A percentile compares a stretch with the other conserved stretches of the same genome.
phyloP scores from a whole-genome alignment of 148 eudicot species.

The Amaranthus hypochondriacus region DNA sequence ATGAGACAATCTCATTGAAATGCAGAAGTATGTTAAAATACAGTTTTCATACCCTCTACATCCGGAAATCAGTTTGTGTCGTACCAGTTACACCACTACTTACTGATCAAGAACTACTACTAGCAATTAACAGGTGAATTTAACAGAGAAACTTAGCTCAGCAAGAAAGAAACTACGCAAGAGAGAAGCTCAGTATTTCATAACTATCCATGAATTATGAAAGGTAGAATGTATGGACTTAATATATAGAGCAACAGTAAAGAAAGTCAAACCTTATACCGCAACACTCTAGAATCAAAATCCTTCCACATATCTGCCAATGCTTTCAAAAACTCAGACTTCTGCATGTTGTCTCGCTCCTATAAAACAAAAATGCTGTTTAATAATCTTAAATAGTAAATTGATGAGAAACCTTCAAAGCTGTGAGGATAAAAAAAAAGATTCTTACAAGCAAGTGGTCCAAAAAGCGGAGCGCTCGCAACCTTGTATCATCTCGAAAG shows the following conservation, averaged over 20 bases:
- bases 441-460: constrained; percentile 94
- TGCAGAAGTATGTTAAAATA: too few species aligned
- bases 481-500: constrained; percentile 91
- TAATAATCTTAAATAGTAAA: neutral
- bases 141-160: neutral
- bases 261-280: constrained; percentile 75
- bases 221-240: constrained; percentile 1
- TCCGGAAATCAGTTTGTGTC: too few species aligned
- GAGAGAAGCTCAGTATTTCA: neutral
- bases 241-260: constrained; percentile 2
- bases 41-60: too few species aligned
- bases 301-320: constrained; percentile 98
- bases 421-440: constrained; percentile 11
- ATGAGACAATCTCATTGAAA: too few species aligned
- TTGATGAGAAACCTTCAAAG: constrained; percentile 4
- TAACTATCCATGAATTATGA: neutral
- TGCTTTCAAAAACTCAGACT: constrained; percentile 91
- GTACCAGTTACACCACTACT: neutral
- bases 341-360: constrained; percentile 99
- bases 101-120: neutral
- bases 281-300: constrained; percentile 93
- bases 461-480: constrained; percentile 98
- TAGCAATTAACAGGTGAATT: too few species aligned
- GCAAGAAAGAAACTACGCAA: neutral
- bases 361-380: constrained; percentile 27